Percentiles rank a stretch among this genome's conserved stretches.
These are phyloP conservation scores for Astragalus membranaceus DNA, from an alignment of 306 rosid genomes.

Conservation along the genomic window DNA sequence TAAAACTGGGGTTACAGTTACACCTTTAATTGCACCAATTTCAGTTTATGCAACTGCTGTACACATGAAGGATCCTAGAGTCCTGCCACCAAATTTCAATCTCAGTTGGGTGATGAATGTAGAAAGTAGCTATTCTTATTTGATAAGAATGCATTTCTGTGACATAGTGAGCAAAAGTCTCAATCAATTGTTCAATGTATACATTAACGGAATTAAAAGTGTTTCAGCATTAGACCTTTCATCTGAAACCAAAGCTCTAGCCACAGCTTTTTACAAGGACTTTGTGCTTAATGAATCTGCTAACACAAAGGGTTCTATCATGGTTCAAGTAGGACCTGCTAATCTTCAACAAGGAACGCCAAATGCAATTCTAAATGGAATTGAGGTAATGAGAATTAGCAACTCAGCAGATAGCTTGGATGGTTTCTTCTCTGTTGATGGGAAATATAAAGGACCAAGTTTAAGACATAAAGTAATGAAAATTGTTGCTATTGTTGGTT, in stretches of 20 bases:
- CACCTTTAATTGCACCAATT: constrained; percentile 57
- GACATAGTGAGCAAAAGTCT: too few species aligned
- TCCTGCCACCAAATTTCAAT: too few species aligned
- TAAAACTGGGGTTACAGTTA: constrained; percentile 9
- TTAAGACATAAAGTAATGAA: constrained; percentile 9
- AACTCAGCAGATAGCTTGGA: constrained; percentile 53
- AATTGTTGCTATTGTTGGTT: constrained; percentile 38
- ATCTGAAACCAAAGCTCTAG: constrained; percentile 47
- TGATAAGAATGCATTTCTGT: too few species aligned
- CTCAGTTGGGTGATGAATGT: too few species aligned
- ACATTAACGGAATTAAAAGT: too few species aligned
- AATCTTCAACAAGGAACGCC: constrained; percentile 24
- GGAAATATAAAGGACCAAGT: constrained; percentile 40
- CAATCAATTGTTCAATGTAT: too few species aligned
- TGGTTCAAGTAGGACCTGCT: constrained; percentile 55
- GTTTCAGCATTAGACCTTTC: too few species aligned
- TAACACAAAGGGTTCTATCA: constrained; percentile 39
- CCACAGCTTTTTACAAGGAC: constrained; percentile 56
- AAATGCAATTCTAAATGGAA: too few species aligned
- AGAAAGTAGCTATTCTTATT: too few species aligned
- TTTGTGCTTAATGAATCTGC: constrained; percentile 37
- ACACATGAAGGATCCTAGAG: too few species aligned
- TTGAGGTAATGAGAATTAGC: constrained; percentile 77
- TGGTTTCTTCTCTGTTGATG: constrained; percentile 42
- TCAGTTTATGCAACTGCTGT: constrained; percentile 52